A percentile compares a stretch with the other conserved stretches of the same genome.
Evolutionary conservation across 257 asterid species (phyloP).

Genomic region (Parsonsia alboflavescens): DNA sequence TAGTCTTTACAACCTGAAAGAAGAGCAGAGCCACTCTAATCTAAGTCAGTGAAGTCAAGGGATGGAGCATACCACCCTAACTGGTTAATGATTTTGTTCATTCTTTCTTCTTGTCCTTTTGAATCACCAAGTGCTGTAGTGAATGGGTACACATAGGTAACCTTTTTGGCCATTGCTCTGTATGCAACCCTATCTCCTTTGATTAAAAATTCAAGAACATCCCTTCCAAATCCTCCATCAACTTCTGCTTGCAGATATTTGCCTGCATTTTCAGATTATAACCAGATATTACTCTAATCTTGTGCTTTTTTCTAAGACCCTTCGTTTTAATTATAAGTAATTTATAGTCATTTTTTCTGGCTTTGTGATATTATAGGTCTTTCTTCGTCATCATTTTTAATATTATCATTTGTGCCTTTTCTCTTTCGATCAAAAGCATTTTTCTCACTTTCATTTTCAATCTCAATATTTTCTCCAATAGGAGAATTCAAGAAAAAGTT

Average conservation of each 20-base stretch:
- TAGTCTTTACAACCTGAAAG: neutral
- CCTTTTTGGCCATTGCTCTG: slow-evolving; percentile 85
- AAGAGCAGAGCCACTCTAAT: slow-evolving; percentile 6
- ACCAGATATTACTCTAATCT: no score
- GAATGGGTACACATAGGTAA: slow-evolving; percentile 77
- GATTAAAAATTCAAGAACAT: slow-evolving; percentile 69
- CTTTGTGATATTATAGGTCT: no score
- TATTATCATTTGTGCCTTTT: no score
- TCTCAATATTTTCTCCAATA: no score
- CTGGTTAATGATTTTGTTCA: slow-evolving; percentile 51
- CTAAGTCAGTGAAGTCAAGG: slow-evolving; percentile 56
- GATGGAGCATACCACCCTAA: slow-evolving; percentile 89
- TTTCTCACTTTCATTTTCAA: no score
- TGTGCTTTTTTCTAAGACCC: no score
- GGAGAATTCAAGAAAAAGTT: no score
- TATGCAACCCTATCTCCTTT: slow-evolving; percentile 64
- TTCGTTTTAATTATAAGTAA: no score
- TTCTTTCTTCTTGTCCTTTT: slow-evolving; percentile 75
- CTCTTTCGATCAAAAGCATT: no score
- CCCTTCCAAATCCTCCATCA: slow-evolving; percentile 90
- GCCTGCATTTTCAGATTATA: slow-evolving; percentile 26
- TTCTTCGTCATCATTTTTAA: no score
- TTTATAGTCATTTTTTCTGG: no score
- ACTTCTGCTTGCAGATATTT: slow-evolving; percentile 77
- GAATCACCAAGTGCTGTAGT: slow-evolving; percentile 97